phyloP scores from a whole-genome alignment of 257 asterid species.

The Przewalskia tangutica region DNA sequence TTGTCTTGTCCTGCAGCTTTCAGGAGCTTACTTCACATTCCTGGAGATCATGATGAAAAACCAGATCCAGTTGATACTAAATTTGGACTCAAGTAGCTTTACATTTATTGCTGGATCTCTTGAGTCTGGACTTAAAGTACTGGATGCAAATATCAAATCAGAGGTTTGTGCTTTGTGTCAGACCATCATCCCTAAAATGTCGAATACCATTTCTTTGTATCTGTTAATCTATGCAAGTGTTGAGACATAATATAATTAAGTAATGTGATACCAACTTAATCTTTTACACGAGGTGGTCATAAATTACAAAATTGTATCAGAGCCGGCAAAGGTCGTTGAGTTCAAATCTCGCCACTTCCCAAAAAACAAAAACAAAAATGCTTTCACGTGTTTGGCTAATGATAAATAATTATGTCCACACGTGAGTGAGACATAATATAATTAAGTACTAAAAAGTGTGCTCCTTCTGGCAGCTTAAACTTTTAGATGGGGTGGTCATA shows the following conservation, averaged over 20 bases:
- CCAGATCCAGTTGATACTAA: constrained; percentile 63
- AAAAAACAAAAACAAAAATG: neutral
- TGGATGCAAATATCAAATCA: constrained; percentile 74
- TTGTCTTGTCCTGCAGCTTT: constrained; percentile 44
- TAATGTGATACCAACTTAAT: neutral
- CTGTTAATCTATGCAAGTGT: neutral
- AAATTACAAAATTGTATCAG: neutral
- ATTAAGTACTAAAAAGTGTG: neutral
- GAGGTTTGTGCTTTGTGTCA: constrained; percentile 41
- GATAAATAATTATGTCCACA: neutral
- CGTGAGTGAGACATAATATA: neutral
- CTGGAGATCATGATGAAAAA: constrained; percentile 83
- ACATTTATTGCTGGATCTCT: constrained; percentile 87
- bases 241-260: neutral
- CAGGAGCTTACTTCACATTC: constrained; percentile 83
- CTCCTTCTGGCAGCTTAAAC: neutral
- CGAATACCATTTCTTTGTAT: neutral
- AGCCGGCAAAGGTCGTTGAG: neutral
- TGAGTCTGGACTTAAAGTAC: constrained; percentile 91
- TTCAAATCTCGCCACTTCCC: neutral
- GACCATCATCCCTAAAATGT: neutral
- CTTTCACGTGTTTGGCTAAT: neutral
- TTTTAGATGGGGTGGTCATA: neutral
- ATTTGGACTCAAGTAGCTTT: constrained; percentile 73
- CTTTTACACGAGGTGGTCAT: neutral